Evolutionary conservation across 2,329 filamentous ascomycete species (phyloP).

Genomic region (Neoarthrinium moseri): DNA sequence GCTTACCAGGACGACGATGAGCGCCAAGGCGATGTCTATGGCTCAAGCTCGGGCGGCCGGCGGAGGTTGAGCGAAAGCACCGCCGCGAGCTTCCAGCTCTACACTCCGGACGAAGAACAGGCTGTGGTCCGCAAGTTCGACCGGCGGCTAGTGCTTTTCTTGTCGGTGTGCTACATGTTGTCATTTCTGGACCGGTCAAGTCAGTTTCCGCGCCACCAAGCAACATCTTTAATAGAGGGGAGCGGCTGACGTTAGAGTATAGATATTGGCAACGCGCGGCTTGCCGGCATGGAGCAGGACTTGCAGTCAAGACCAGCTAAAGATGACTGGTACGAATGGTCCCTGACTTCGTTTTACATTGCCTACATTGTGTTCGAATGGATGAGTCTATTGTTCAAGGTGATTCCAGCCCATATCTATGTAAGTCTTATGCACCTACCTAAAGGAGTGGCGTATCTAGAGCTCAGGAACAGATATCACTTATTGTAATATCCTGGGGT

Average conservation of each 20-base stretch:
- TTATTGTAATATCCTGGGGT: conserved; percentile 77
- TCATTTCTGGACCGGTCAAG: conserved; percentile 85
- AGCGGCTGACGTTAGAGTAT: conserved; percentile 2
- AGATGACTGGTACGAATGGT: conserved; percentile 56
- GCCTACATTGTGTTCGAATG: conserved; percentile 65
- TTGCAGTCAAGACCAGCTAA: conserved; percentile 48
- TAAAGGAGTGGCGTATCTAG: background rate
- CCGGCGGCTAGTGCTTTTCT: conserved; percentile 72
- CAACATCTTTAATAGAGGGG: background rate
- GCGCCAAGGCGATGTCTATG: background rate
- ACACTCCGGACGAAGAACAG: conserved; percentile 68
- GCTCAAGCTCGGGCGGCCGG: background rate
- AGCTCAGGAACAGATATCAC: conserved; percentile 16
- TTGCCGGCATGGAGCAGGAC: conserved; percentile 63
- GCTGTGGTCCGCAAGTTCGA: conserved; percentile 75
- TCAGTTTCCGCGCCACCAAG: conserved; percentile 36
- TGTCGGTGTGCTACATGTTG: conserved; percentile 80
- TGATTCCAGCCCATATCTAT: conserved; percentile 60
- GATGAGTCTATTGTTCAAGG: conserved; percentile 62
- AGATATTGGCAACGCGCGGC: conserved; percentile 64
- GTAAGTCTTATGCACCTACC: conserved; percentile 26
- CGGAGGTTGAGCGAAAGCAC: conserved; percentile 19
- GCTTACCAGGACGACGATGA: background rate
- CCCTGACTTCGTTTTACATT: conserved; percentile 60
- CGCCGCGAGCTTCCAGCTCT: conserved; percentile 28